Evolutionary conservation across 441 rosid species (phyloP).

Genomic region (Pelargonium cotyledonis): DNA sequence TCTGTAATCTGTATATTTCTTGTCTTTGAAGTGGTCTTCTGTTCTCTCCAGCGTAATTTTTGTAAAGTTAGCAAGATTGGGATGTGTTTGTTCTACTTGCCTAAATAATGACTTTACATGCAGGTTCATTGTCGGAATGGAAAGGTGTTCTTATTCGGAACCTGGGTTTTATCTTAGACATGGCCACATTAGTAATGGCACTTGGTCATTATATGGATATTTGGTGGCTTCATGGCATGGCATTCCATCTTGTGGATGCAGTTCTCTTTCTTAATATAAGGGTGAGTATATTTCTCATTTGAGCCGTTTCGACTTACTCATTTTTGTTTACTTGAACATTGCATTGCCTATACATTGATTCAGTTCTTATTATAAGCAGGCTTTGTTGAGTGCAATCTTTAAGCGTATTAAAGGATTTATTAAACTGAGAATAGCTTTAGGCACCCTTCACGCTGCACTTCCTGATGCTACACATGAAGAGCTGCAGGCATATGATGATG

Average conservation of each 20-base stretch:
- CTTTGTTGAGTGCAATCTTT: conserved; percentile 79
- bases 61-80: background rate
- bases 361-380: conserved; percentile 43
- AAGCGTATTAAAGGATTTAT: conserved; percentile 86
- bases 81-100: background rate
- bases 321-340: background rate
- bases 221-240: conserved; percentile 98
- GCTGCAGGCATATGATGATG: conserved; percentile 83
- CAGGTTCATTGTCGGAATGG: conserved; percentile 94
- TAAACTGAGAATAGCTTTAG: conserved; percentile 78
- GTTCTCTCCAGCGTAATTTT: background rate
- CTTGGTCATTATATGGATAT: conserved; percentile 83
- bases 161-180: conserved; percentile 86
- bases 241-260: conserved; percentile 89
- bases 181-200: conserved; percentile 84
- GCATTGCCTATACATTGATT: conserved; percentile 7
- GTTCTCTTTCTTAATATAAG: conserved; percentile 85
- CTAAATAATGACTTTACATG: conserved; percentile 16
- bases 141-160: conserved; percentile 69
- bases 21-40: background rate
- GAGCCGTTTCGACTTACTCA: conserved; percentile 4
- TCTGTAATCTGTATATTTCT: background rate
- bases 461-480: conserved; percentile 95
- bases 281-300: conserved; percentile 42
- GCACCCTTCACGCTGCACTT: conserved; percentile 95